Conservation (phyloP, 2,329 filamentous ascomycete species). For the Aureobasidium leucospermi region DNA sequence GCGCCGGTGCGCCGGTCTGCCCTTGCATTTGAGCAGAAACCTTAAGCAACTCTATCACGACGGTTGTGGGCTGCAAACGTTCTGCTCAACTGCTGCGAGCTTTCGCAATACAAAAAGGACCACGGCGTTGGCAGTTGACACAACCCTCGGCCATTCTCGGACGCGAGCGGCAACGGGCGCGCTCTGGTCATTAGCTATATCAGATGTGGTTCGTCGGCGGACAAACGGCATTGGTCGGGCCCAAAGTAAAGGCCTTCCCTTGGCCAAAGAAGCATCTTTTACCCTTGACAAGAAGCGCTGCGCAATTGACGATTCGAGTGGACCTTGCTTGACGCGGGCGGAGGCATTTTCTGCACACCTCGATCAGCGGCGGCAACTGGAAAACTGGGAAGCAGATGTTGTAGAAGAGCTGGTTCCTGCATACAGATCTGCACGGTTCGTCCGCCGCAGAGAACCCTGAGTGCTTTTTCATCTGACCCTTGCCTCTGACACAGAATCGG, state of each 20-base stretch:
- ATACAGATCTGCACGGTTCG: slow-evolving; percentile 11
- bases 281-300: background rate
- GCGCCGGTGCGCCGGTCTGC: slow-evolving; percentile 14
- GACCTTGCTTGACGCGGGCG: slow-evolving; percentile 3
- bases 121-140: background rate
- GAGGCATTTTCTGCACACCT: background rate
- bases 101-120: slow-evolving; percentile 6
- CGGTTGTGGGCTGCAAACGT: slow-evolving; percentile 10
- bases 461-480: slow-evolving; percentile 12
- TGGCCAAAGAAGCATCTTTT: slow-evolving; percentile 5
- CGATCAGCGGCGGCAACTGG: background rate
- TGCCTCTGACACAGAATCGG: slow-evolving; percentile 1
- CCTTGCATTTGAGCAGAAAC: slow-evolving; percentile 14
- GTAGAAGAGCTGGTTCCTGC: slow-evolving; percentile 7
- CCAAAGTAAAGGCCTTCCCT: slow-evolving; percentile 3
- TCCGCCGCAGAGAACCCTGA: slow-evolving; percentile 12
- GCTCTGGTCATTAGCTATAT: slow-evolving; percentile 12
- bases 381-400: slow-evolving; percentile 5
- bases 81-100: background rate
- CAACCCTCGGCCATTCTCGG: slow-evolving; percentile 12
- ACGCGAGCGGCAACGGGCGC: slow-evolving; percentile 9
- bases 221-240: slow-evolving; percentile 7
- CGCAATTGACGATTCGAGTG: slow-evolving; percentile 5
- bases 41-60: slow-evolving; percentile 15
- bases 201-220: slow-evolving; percentile 6